Conservation (phyloP, 768 basidiomycete species). For the Tulasnella sp. region DNA sequence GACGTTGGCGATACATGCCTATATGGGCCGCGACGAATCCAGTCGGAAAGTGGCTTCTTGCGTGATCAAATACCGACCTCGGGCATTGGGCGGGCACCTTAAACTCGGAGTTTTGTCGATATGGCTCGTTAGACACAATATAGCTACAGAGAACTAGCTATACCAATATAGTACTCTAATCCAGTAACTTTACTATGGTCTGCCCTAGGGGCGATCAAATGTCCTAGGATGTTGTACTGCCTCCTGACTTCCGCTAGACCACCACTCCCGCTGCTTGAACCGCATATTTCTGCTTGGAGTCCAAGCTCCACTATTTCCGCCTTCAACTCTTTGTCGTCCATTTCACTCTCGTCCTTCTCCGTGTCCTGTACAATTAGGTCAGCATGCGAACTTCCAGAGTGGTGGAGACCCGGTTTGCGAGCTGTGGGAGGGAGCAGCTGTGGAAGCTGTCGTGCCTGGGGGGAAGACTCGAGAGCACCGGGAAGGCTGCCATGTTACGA, state of each 20-base stretch:
- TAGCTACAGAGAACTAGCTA: too few relatives aligned
- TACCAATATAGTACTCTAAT: too few relatives aligned
- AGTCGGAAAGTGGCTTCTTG: too few relatives aligned
- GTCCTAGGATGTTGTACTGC: too few relatives aligned
- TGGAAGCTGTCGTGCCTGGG: conserved; percentile 27
- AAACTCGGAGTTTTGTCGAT: too few relatives aligned
- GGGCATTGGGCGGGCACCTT: too few relatives aligned
- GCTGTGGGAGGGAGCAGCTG: conserved; percentile 17
- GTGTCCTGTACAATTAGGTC: background rate
- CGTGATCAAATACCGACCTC: too few relatives aligned
- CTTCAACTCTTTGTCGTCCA: background rate
- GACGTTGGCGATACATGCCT: too few relatives aligned
- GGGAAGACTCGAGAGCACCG: conserved; percentile 36
- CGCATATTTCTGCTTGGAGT: background rate
- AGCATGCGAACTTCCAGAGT: background rate
- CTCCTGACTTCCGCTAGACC: background rate
- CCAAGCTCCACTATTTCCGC: background rate
- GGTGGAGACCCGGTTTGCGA: background rate
- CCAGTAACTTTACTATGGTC: too few relatives aligned
- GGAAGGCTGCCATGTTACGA: conserved; percentile 32
- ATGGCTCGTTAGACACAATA: too few relatives aligned
- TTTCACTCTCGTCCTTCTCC: background rate
- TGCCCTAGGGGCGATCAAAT: too few relatives aligned
- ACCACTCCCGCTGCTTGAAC: background rate
- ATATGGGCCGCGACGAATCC: too few relatives aligned